phyloP scores from a whole-genome alignment of 2,329 filamentous ascomycete species.

The Beauveria sp. region DNA sequence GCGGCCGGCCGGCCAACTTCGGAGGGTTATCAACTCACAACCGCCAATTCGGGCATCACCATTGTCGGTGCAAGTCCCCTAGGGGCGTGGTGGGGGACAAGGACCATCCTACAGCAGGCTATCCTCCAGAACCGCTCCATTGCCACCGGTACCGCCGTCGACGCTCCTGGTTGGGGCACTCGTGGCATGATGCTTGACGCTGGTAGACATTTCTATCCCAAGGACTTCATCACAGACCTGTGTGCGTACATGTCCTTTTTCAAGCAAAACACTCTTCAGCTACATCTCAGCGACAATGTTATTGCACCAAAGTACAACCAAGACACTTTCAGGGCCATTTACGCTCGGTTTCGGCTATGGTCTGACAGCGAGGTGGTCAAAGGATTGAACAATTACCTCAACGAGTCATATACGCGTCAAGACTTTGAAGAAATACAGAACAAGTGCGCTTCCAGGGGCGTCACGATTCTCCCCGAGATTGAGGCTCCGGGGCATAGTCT shows the following conservation, averaged over 20 bases:
- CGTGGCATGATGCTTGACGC: constrained; percentile 45
- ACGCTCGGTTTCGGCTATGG: constrained; percentile 47
- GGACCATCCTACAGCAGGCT: constrained; percentile 44
- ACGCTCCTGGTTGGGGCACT: constrained; percentile 43
- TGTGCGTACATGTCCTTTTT: constrained; percentile 54
- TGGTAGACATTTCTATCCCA: constrained; percentile 48
- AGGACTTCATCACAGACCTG: constrained; percentile 46
- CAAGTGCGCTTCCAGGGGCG: constrained; percentile 44
- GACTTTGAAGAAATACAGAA: constrained; percentile 46
- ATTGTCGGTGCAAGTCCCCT: constrained; percentile 45
- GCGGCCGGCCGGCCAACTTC: constrained; percentile 37
- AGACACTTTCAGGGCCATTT: constrained; percentile 40
- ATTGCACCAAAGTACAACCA: constrained; percentile 40
- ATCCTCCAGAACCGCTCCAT: constrained; percentile 31
- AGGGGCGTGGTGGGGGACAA: constrained; percentile 50
- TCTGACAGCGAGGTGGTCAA: constrained; percentile 37
- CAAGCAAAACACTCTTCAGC: constrained; percentile 51
- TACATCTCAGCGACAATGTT: constrained; percentile 51
- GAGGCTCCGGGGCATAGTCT: constrained; percentile 52
- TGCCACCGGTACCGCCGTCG: constrained; percentile 33
- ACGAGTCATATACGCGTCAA: constrained; percentile 45
- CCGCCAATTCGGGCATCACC: constrained; percentile 30
- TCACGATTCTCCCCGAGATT: constrained; percentile 52
- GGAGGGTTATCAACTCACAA: constrained; percentile 39
- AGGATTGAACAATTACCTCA: constrained; percentile 41